These are phyloP conservation scores for Sordariomycetes sp. DNA, from an alignment of 2,329 filamentous ascomycete genomes.

Conservation along the genomic window DNA sequence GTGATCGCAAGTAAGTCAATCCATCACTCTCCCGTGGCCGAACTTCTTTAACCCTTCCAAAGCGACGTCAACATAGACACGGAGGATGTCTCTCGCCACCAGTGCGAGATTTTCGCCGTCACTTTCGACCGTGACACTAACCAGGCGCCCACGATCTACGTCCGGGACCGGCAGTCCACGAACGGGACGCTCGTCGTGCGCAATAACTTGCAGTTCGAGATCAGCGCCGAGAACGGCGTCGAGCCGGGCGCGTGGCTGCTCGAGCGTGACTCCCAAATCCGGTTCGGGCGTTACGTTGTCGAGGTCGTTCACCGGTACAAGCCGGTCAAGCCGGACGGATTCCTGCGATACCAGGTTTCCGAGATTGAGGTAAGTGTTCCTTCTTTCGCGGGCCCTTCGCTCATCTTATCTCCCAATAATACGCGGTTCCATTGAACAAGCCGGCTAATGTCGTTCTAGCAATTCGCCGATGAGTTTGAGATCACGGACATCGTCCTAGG, in stretches of 20 bases:
- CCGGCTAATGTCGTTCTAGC: background rate
- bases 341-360: background rate
- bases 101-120: constrained; percentile 8
- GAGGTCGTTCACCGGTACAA: background rate
- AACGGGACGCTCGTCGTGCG: constrained; percentile 23
- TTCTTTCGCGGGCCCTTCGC: background rate
- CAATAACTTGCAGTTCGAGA: background rate
- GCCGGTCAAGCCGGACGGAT: background rate
- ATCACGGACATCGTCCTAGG: constrained; percentile 3
- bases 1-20: constrained; percentile 1
- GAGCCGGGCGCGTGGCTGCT: background rate
- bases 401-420: background rate
- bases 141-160: constrained; percentile 27
- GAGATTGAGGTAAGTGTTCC: background rate
- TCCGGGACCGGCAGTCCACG: constrained; percentile 42
- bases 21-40: background rate
- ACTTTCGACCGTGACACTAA: background rate
- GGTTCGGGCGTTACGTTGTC: background rate
- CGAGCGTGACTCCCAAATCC: background rate
- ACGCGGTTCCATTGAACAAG: background rate
- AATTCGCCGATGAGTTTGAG: constrained; percentile 2
- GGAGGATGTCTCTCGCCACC: constrained; percentile 5
- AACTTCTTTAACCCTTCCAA: background rate
- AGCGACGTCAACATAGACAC: constrained; percentile 5
- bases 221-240: background rate